Evolutionary conservation across 2,329 filamentous ascomycete genomes (phyloP), one percentile per base, ranked within the genome.

Genomic region (Sarocladiaceae sp.): DNA sequence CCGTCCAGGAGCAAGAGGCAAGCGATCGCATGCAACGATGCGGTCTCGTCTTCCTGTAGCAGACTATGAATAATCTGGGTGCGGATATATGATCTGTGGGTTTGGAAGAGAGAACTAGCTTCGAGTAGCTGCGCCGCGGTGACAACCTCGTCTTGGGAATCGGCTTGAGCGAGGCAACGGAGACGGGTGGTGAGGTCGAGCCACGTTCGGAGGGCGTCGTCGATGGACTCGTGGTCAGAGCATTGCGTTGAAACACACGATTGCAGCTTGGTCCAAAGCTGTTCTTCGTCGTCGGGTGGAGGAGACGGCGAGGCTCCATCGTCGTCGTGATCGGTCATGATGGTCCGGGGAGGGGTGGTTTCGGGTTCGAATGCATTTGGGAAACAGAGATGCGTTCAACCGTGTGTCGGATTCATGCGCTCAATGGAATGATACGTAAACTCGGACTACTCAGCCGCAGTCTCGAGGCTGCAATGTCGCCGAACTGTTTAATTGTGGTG

Each of bases 61-160:
- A 99, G 76, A 66, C 90, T 92, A 70, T 96, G 91, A 58, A 97
- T 84, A 62, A 99, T 90, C 72, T 97, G 94, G 40, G 83, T 88
- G 57, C 93, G 88, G 56, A 97, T 88, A 70, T 99, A 97, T 53
- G 90, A 86, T 59, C 83, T 80, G 67, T 97, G 86, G 13, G 77
- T 70, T 23, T 72, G 70, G 68, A 95, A 99, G 40, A 97, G 75
- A 17, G 74, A 72, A 65, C 91, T 91, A 50, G 86, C 77, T 53
- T 95, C 76, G 33, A 99, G 79, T 66, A 83, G 83, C 67, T 89
- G 87, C 54, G 88, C 87, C 73, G 92, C 97, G 60, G 78, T 82
- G 22, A 85, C 84, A 53, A 96, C 77, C 62, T 95, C 89, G 63
- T 92, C 84, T 60, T 95, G 88, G 59, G 84, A 85, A 59, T 83